Percentiles rank a stretch among this genome's conserved stretches.
Evolutionary conservation across 1,139 yeast species (phyloP).

Genomic region (Fermentozyma sake): DNA sequence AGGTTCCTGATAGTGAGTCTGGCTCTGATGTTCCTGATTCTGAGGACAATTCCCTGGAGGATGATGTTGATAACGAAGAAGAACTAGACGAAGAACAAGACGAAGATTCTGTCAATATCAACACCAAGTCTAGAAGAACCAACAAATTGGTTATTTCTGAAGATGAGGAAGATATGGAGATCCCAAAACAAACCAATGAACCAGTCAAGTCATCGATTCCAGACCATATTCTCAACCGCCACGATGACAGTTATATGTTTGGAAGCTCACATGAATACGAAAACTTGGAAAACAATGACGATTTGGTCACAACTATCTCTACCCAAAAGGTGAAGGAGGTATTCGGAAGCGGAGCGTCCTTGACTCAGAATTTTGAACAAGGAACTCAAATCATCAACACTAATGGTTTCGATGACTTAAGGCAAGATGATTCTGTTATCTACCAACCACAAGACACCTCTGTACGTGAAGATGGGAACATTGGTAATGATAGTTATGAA

Average conservation of each 20-base stretch:
- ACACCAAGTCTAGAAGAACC: conserved; percentile 7
- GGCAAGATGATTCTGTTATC: too few relatives aligned
- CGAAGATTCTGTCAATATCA: conserved; percentile 6
- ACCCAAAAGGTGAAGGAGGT: conserved; percentile 2
- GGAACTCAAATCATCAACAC: too few relatives aligned
- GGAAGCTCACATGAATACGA: conserved; percentile 20
- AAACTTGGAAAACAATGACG: conserved; percentile 11
- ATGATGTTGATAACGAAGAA: conserved; percentile 17
- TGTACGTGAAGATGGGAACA: too few relatives aligned
- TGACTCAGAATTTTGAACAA: too few relatives aligned
- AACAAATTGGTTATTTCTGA: conserved; percentile 9
- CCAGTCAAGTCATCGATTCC: too few relatives aligned
- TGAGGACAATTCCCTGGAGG: conserved; percentile 14
- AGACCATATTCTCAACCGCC: too few relatives aligned
- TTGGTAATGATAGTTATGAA: conserved; percentile 9
- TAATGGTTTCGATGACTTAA: too few relatives aligned
- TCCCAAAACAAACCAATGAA: too few relatives aligned
- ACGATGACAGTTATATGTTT: conserved; percentile 36
- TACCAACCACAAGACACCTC: too few relatives aligned
- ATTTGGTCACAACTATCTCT: conserved; percentile 13
- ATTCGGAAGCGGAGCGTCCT: too few relatives aligned
- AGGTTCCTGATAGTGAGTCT: conserved; percentile 20
- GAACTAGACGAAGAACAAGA: conserved; percentile 15
- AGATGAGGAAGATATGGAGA: conserved; percentile 17
- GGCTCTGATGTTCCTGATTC: conserved; percentile 22